Evolutionary conservation across 371 early-diverging fungal species (phyloP).

Genomic region (Fennellomyces sp.): DNA sequence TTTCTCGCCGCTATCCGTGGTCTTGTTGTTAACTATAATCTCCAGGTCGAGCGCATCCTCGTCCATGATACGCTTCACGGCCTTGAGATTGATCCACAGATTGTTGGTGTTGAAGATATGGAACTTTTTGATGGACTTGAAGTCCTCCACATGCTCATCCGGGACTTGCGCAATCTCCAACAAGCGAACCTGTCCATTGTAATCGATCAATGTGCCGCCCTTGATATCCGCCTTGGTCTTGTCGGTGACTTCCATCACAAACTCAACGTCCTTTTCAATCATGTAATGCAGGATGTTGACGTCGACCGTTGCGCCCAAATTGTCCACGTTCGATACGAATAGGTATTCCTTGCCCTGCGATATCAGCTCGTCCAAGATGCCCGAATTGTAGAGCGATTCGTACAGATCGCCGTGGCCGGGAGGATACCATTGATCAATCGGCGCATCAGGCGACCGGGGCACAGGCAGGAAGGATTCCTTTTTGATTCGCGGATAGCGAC

Average conservation of each 20-base stretch:
- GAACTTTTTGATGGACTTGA: constrained; percentile 99
- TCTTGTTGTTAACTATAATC: constrained; percentile 98
- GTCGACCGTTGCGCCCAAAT: constrained; percentile 99
- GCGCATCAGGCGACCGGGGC: constrained; percentile 64
- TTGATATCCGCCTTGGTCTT: constrained; percentile 99
- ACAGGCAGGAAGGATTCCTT: constrained; percentile 93
- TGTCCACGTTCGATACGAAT: constrained; percentile 99
- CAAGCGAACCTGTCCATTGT: constrained; percentile 93
- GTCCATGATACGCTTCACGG: constrained; percentile 93
- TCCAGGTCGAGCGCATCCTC: constrained; percentile 88
- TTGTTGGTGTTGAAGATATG: constrained; percentile 99
- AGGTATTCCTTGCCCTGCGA: constrained; percentile 98
- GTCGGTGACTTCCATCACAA: constrained; percentile 99
- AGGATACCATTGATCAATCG: constrained; percentile 80
- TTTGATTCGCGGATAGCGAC: constrained; percentile 94
- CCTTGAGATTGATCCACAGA: constrained; percentile 96
- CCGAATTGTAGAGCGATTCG: constrained; percentile 92
- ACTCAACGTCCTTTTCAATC: constrained; percentile 88
- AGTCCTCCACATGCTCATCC: constrained; percentile 95
- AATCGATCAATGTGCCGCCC: constrained; percentile 99
- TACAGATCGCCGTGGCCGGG: constrained; percentile 99
- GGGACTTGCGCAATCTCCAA: constrained; percentile 99
- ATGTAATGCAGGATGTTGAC: constrained; percentile 92
- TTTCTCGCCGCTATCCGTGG: constrained; percentile 83
- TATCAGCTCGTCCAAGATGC: constrained; percentile 94